Evolutionary conservation across 805 yeast species (phyloP).

Genomic region (Metschnikowia santaceciliae): DNA sequence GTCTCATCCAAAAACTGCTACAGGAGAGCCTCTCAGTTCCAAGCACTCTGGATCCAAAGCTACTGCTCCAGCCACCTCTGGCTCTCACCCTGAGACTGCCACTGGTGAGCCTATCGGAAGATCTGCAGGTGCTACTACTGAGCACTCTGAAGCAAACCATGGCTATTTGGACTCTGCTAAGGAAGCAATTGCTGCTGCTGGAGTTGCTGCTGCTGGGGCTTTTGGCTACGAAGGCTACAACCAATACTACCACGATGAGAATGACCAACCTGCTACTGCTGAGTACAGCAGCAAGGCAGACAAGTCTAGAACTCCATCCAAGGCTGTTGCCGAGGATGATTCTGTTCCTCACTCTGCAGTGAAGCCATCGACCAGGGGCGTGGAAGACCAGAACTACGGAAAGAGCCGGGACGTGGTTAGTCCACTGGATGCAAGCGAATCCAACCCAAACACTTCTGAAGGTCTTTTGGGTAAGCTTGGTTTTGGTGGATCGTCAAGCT

Average conservation of each 20-base stretch:
- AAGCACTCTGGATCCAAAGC: background rate
- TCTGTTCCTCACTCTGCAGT: conserved; percentile 4
- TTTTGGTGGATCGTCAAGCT: conserved; percentile 1
- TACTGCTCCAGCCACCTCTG: background rate
- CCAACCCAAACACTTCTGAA: conserved; percentile 4
- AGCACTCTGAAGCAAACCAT: background rate
- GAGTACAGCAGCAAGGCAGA: conserved; percentile 1
- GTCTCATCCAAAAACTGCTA: background rate
- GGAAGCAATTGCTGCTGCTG: conserved; percentile 19
- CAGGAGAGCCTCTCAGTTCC: background rate
- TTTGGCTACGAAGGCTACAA: conserved; percentile 20
- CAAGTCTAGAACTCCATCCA: background rate
- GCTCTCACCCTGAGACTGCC: background rate
- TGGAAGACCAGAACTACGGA: background rate
- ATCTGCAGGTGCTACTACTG: conserved; percentile 1
- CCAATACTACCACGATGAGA: conserved; percentile 10
- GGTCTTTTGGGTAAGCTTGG: conserved; percentile 13
- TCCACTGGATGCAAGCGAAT: background rate
- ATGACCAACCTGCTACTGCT: conserved; percentile 6
- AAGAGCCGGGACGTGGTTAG: background rate
- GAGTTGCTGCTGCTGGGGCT: conserved; percentile 21
- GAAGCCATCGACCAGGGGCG: background rate
- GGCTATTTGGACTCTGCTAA: conserved; percentile 14
- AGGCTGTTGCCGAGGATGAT: background rate
- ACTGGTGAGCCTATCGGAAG: background rate